Evolutionary conservation across 2,329 filamentous ascomycete genomes (phyloP).

Genomic region (Alternaria viburni): DNA sequence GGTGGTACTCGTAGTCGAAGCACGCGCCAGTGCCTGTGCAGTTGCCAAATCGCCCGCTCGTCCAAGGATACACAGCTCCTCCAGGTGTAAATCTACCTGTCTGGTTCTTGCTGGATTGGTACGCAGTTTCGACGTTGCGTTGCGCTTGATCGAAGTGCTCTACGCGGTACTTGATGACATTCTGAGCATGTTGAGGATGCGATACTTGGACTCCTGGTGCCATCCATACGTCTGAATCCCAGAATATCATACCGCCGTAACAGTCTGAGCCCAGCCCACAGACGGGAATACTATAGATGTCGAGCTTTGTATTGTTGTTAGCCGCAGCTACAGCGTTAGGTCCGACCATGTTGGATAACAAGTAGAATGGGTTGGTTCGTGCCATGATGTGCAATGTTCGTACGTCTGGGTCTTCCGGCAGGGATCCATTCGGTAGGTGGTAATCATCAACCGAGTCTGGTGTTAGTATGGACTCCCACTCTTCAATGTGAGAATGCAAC

Average conservation of each 20-base stretch:
- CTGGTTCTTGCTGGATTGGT: constrained; percentile 64
- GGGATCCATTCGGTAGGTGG: constrained; percentile 60
- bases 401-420: constrained; percentile 64
- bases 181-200: constrained; percentile 66
- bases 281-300: constrained; percentile 70
- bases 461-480: constrained; percentile 69
- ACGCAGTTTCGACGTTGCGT: constrained; percentile 63
- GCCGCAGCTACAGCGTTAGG: constrained; percentile 60
- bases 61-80: constrained; percentile 72
- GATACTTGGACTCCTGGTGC: constrained; percentile 69
- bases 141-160: constrained; percentile 65
- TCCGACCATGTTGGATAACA: constrained; percentile 63
- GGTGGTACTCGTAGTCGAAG: constrained; percentile 74
- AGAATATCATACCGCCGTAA: constrained; percentile 71
- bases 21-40: constrained; percentile 68
- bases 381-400: constrained; percentile 63
- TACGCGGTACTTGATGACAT: constrained; percentile 69
- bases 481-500: constrained; percentile 62
- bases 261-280: constrained; percentile 71
- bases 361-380: constrained; percentile 62
- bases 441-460: constrained; percentile 69
- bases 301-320: constrained; percentile 58
- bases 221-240: constrained; percentile 73
- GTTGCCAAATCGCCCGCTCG: constrained; percentile 69
- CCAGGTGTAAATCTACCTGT: constrained; percentile 62